These are phyloP conservation scores for Sherardia arvensis DNA, from an alignment of 257 asterid species.

Conservation along the genomic window DNA sequence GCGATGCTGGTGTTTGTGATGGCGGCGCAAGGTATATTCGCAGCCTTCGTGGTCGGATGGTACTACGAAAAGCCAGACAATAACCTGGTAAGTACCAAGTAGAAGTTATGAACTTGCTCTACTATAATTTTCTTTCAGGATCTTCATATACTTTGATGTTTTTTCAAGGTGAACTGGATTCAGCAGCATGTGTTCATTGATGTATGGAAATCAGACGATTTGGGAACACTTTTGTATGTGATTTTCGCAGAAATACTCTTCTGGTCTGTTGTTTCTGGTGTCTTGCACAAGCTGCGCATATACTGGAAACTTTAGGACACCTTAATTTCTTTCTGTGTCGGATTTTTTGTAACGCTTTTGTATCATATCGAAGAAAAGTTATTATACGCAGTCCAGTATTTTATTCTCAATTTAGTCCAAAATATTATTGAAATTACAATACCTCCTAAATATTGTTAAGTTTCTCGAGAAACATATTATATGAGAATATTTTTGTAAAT, in stretches of 20 bases:
- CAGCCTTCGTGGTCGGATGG: conserved; percentile 80
- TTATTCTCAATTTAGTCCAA: no score
- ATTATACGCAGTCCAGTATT: no score
- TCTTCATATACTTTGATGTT: neutral
- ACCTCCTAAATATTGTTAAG: no score
- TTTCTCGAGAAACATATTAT: no score
- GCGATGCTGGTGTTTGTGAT: conserved; percentile 87
- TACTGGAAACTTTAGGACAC: conserved; percentile 58
- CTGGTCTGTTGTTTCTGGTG: conserved; percentile 71
- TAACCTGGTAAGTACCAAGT: conserved; percentile 39
- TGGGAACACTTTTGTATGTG: conserved; percentile 65
- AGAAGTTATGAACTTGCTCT: neutral
- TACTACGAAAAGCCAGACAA: conserved; percentile 40
- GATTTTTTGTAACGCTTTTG: neutral
- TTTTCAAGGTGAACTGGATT: conserved; percentile 73
- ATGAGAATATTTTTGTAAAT: no score
- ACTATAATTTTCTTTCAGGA: neutral
- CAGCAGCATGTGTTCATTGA: conserved; percentile 51
- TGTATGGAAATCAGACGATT: conserved; percentile 73
- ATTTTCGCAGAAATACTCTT: conserved; percentile 79
- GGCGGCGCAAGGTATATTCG: conserved; percentile 83
- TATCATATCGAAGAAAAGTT: neutral
- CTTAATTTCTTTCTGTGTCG: neutral
- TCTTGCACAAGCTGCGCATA: conserved; percentile 53
- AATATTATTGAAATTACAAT: no score